A percentile compares a stretch with the other conserved stretches of the same genome.
Evolutionary conservation across 2,329 filamentous ascomycete species (phyloP).

Genomic region (Colletotrichum tropicale): DNA sequence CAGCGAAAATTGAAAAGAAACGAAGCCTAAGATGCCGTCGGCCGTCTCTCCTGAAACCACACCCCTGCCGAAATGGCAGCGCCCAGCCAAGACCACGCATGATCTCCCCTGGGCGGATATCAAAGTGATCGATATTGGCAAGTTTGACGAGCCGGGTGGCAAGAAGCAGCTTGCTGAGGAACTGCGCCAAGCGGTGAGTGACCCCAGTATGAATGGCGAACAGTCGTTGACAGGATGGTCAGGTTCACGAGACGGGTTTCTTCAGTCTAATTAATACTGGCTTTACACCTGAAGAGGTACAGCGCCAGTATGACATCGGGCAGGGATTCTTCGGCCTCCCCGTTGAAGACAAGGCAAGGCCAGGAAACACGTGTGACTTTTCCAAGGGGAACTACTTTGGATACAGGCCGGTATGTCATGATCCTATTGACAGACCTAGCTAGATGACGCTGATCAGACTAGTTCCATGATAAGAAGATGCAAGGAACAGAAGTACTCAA

Average conservation of each 20-base stretch:
- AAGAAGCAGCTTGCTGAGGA: conserved; percentile 56
- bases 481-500: conserved; percentile 37
- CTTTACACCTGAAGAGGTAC: conserved; percentile 53
- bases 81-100: conserved; percentile 29
- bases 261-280: conserved; percentile 62
- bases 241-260: conserved; percentile 44
- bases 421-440: too few species aligned
- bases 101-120: conserved; percentile 53
- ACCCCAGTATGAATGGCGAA: accelerated
- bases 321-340: conserved; percentile 57
- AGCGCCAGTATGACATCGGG: conserved; percentile 58
- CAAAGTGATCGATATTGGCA: conserved; percentile 54
- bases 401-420: conserved; percentile 36
- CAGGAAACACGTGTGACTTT: conserved; percentile 49
- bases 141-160: conserved; percentile 52
- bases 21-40: conserved; percentile 9
- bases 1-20: background rate
- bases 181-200: conserved; percentile 51
- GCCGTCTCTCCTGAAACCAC: background rate
- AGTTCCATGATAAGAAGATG: conserved; percentile 36
- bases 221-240: background rate
- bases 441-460: too few species aligned
- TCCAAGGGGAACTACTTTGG: conserved; percentile 53
- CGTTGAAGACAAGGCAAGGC: conserved; percentile 47
- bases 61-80: conserved; percentile 27